phyloP scores from a whole-genome alignment of 805 yeast genomes.

The Starmerella apis region DNA sequence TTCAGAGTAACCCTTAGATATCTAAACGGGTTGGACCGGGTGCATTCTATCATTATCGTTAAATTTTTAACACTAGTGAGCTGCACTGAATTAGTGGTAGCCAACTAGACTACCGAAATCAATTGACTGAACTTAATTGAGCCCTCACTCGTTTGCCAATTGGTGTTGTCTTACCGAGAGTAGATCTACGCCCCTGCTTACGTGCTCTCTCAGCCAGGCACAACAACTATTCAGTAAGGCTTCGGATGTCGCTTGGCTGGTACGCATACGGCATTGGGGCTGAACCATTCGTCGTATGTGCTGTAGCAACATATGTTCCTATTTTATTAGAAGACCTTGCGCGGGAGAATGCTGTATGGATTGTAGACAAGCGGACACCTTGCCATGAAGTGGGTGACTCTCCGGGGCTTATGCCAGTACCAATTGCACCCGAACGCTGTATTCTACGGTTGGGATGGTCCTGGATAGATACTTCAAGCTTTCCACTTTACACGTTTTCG shows the following conservation, averaged over 20 bases:
- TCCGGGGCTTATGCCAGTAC: constrained; percentile 25
- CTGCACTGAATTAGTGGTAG: no score
- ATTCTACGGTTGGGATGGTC: constrained; percentile 39
- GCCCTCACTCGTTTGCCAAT: no score
- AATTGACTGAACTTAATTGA: no score
- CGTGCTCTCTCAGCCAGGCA: not conserved
- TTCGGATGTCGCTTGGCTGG: constrained; percentile 41
- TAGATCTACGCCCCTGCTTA: no score
- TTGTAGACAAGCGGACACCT: constrained; percentile 47
- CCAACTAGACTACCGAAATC: no score
- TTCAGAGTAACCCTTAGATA: no score
- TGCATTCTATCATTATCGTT: no score
- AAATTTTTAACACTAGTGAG: no score
- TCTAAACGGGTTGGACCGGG: no score
- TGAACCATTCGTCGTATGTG: constrained; percentile 72
- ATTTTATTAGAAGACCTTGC: constrained; percentile 61
- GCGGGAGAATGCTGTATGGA: constrained; percentile 56
- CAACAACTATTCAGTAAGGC: not conserved
- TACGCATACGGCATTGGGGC: constrained; percentile 62
- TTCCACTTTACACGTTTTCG: constrained; percentile 65
- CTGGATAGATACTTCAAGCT: constrained; percentile 61
- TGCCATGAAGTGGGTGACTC: constrained; percentile 33
- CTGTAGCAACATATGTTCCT: constrained; percentile 70
- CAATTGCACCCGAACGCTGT: constrained; percentile 34
- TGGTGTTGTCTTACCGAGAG: no score